phyloP scores from a whole-genome alignment of 208 protist genomes.

The Wallacemonas sp. region DNA sequence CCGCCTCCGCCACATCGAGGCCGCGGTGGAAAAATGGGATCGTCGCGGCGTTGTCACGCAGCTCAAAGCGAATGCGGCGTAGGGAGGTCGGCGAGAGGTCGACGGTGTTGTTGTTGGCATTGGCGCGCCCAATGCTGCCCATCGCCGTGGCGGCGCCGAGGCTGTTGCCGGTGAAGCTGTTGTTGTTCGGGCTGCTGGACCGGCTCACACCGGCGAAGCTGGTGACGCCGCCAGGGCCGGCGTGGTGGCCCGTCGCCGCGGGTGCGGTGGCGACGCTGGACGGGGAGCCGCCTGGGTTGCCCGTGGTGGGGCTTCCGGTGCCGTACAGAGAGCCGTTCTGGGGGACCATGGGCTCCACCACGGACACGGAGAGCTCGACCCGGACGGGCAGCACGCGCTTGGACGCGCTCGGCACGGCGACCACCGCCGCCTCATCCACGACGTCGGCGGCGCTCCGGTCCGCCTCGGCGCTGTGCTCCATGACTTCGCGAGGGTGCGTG shows the following conservation, averaged over 20 bases:
- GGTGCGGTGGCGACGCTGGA: slow-evolving; percentile 3
- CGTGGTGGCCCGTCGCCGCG: background rate
- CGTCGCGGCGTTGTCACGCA: slow-evolving; percentile 53
- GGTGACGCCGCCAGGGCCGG: background rate
- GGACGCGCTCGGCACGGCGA: slow-evolving; percentile 18
- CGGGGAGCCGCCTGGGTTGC: background rate
- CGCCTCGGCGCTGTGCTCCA: background rate
- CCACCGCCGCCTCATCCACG: slow-evolving; percentile 1
- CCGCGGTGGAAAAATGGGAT: slow-evolving; percentile 31
- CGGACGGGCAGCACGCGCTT: slow-evolving; percentile 19
- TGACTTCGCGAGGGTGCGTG: slow-evolving; percentile 3
- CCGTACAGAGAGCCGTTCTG: background rate
- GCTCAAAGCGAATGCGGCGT: slow-evolving; percentile 71
- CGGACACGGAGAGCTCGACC: slow-evolving; percentile 48
- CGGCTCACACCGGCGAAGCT: too few relatives aligned
- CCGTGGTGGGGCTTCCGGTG: too few relatives aligned
- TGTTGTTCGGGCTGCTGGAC: background rate
- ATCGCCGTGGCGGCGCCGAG: background rate
- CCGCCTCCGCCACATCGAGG: slow-evolving; percentile 2
- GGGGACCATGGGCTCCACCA: slow-evolving; percentile 32
- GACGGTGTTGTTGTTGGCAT: slow-evolving; percentile 21
- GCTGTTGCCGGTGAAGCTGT: background rate
- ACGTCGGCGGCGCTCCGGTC: background rate
- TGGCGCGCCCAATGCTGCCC: background rate
- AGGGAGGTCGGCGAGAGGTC: slow-evolving; percentile 46